Base-by-base conservation (phyloP, 441 rosid genomes). In the Corymbia calophylla region DNA sequence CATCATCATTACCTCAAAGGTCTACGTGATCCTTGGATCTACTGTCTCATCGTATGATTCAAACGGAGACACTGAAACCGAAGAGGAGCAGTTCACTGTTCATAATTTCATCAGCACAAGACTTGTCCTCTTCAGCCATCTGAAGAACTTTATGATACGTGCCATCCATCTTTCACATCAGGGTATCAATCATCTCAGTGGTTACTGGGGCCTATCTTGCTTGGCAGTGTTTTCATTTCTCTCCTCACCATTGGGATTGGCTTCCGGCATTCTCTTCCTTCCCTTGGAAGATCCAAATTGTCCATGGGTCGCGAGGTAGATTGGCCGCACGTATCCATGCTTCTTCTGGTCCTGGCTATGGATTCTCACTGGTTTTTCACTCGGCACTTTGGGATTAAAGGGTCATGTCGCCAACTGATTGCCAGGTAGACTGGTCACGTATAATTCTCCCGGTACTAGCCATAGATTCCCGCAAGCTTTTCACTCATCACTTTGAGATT, bases 241-340 rank as follows among this genome's bases (percentile, higher is more conserved):
- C 73, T n/a, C 21, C 18, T n/a, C 73, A n/a, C 11, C 11, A 0
- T 0, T 2, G 1, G 0, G 31, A 31, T 66, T 4, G 6, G 19
- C 77, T 31, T 31, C 11, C 2, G 11, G 9, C 9, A 16, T 66
- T 1, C 23, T 8, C 39, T 66, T 16, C 35, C 16, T 32, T 9
- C 10, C 3, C 21, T 31, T 1, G 8, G 39, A n/a, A 66, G 73
- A 66, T 66, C 73, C 73, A 16, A 66, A 66, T 31, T 16, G 39
- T 35, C 23, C 39, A 8, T 16, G 73, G 3, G 21, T 2, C 0
- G 2, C 0, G 35, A 56, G 70, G 35, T 62, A 3, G 70, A 62
- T 62, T n/a, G 32, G 17, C 8, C 6, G 3, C 6, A 10, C 21
- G 18, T 16, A 16, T 66, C 31, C 6, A 17, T 7, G 3, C 39